A percentile compares a stretch with the other conserved stretches of the same genome.
Evolutionary conservation across 176 grass and related monocot species (phyloP).

Genomic region (Triticum urartu): DNA sequence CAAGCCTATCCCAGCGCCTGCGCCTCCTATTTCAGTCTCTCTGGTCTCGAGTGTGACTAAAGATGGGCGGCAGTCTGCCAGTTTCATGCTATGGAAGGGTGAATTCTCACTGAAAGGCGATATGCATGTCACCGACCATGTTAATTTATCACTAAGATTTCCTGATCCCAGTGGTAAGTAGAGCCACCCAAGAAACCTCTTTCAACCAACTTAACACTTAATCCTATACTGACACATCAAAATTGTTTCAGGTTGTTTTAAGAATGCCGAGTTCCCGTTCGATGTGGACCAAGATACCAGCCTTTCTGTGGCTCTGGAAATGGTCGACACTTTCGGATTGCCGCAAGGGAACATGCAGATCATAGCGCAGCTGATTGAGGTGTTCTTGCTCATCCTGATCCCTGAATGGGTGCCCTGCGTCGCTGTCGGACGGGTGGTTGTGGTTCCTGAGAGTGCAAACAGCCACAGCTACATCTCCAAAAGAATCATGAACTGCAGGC

Average conservation of each 20-base stretch:
- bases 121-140: not conserved
- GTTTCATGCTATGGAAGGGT: slow-evolving; percentile 31
- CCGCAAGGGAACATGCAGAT: slow-evolving; percentile 21
- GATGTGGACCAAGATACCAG: slow-evolving; percentile 34
- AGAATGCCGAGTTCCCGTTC: slow-evolving; percentile 29
- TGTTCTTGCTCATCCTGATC: slow-evolving; percentile 39
- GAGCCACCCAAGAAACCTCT: not conserved
- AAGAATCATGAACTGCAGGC: not conserved
- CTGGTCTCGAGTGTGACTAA: slow-evolving; percentile 21
- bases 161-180: slow-evolving; percentile 41
- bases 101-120: slow-evolving; percentile 32
- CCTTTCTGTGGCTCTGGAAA: slow-evolving; percentile 44
- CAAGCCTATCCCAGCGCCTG: slow-evolving; percentile 13
- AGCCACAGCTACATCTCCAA: slow-evolving; percentile 9
- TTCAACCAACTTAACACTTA: not conserved
- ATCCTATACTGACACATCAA: not conserved
- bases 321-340: slow-evolving; percentile 35
- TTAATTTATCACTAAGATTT: slow-evolving; percentile 39
- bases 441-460: slow-evolving; percentile 11
- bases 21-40: slow-evolving; percentile 29
- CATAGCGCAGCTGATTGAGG: slow-evolving; percentile 47
- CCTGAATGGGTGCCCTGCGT: slow-evolving; percentile 29
- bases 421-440: slow-evolving; percentile 1
- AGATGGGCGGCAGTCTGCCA: slow-evolving; percentile 6
- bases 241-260: slow-evolving; percentile 36